These are phyloP conservation scores for Vigna trinervia DNA, from an alignment of 306 rosid genomes.

Conservation along the genomic window DNA sequence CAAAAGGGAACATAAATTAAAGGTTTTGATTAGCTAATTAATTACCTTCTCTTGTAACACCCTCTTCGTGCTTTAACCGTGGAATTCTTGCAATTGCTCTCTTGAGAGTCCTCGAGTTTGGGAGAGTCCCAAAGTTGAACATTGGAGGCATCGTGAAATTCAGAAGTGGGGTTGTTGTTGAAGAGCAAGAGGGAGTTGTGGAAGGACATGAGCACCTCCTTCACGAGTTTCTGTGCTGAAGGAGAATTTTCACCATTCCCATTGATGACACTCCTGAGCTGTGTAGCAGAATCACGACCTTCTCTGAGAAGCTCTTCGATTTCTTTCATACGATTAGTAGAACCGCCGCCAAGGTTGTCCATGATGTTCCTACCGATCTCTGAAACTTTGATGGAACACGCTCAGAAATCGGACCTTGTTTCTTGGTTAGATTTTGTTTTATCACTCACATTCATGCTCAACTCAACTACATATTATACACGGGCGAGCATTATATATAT, in stretches of 20 bases:
- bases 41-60: conserved; percentile 70
- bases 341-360: conserved; percentile 2
- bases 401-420: not conserved
- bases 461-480: conserved; percentile 18
- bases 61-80: conserved; percentile 56
- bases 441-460: conserved; percentile 1
- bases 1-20: not conserved
- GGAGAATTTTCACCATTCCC: not conserved
- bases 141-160: conserved; percentile 25
- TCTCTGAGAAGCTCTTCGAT: conserved; percentile 48
- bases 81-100: conserved; percentile 51
- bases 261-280: conserved; percentile 45
- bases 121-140: conserved; percentile 22
- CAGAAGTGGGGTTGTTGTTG: conserved; percentile 6
- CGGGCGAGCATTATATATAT: not conserved
- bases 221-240: conserved; percentile 39
- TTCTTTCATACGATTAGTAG: conserved; percentile 15
- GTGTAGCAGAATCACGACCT: conserved; percentile 49
- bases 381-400: not conserved
- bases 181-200: conserved; percentile 50
- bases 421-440: not conserved
- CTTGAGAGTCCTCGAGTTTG: conserved; percentile 55
- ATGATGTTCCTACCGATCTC: conserved; percentile 8
- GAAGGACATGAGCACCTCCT: conserved; percentile 52
- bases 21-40: not conserved